phyloP scores from a whole-genome alignment of 306 rosid species.

The Trifolium pratense region DNA sequence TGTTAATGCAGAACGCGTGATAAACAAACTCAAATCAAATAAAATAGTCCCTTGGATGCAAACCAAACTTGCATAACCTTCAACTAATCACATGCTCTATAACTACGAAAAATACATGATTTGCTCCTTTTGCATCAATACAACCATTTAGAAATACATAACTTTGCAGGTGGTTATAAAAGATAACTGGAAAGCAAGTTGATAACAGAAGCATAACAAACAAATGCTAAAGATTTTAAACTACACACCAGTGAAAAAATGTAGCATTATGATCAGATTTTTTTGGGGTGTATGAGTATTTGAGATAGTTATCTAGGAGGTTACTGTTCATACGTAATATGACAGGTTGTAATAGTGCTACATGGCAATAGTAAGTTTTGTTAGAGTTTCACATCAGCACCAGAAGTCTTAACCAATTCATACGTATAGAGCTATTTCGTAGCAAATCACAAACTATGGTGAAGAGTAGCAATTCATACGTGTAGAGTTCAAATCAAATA shows the following conservation, averaged over 20 bases:
- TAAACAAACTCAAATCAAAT: slow-evolving; percentile 5
- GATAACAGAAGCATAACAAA: neutral
- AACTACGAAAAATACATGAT: too few species aligned
- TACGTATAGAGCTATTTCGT: neutral
- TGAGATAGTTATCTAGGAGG: neutral
- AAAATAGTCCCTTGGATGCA: slow-evolving; percentile 25
- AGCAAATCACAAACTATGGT: too few species aligned
- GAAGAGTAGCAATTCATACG: slow-evolving; percentile 1
- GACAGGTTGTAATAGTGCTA: neutral
- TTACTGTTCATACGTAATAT: neutral
- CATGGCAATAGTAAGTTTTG: neutral
- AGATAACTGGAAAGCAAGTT: slow-evolving; percentile 16
- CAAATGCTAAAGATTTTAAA: neutral
- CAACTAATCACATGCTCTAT: neutral
- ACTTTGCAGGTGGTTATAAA: neutral
- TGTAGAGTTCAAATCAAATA: neutral
- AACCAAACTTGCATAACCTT: slow-evolving; percentile 30
- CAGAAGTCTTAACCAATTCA: neutral
- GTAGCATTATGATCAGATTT: neutral
- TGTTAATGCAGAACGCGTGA: slow-evolving; percentile 31
- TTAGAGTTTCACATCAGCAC: neutral
- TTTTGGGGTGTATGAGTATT: neutral
- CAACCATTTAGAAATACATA: slow-evolving; percentile 9
- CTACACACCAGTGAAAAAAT: neutral
- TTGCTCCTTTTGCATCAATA: too few species aligned